Evolutionary conservation across 2,329 filamentous ascomycete species (phyloP).

Genomic region (Fusarium keratoplasticum): DNA sequence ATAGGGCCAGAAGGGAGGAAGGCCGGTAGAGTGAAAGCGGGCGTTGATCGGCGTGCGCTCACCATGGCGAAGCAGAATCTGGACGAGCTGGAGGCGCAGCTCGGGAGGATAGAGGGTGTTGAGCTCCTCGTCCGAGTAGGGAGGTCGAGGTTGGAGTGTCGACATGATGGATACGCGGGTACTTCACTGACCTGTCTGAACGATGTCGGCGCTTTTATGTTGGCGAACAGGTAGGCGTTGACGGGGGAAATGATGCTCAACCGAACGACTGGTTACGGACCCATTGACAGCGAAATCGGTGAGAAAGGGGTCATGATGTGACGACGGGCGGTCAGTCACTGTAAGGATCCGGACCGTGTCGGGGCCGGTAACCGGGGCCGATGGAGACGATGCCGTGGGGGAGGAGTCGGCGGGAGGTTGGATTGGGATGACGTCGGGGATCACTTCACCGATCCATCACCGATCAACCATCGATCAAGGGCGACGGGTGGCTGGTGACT

Average conservation of each 20-base stretch:
- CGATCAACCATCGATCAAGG: not conserved
- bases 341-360: slow-evolving; percentile 13
- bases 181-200: not conserved
- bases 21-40: slow-evolving; percentile 84
- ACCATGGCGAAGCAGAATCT: slow-evolving; percentile 85
- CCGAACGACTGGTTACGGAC: not conserved
- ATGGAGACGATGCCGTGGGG: slow-evolving; percentile 1
- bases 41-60: slow-evolving; percentile 86
- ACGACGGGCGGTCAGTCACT: not conserved
- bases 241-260: not conserved
- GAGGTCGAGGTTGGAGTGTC: slow-evolving; percentile 76
- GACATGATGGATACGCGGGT: slow-evolving; percentile 70
- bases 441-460: not conserved
- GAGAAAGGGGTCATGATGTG: slow-evolving; percentile 10
- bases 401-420: not conserved
- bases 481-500: slow-evolving; percentile 5
- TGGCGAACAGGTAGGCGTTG: not conserved
- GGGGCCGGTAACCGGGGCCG: slow-evolving; percentile 27
- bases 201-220: not conserved
- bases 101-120: slow-evolving; percentile 81
- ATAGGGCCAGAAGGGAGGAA: slow-evolving; percentile 86
- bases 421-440: not conserved
- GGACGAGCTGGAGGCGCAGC: slow-evolving; percentile 88
- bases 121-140: slow-evolving; percentile 86
- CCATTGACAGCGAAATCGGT: not conserved